A percentile compares a stretch with the other conserved stretches of the same genome.
phyloP scores from a whole-genome alignment of 192 early-diverging fungal species.

The Jimgerdemannia lactiflua region DNA sequence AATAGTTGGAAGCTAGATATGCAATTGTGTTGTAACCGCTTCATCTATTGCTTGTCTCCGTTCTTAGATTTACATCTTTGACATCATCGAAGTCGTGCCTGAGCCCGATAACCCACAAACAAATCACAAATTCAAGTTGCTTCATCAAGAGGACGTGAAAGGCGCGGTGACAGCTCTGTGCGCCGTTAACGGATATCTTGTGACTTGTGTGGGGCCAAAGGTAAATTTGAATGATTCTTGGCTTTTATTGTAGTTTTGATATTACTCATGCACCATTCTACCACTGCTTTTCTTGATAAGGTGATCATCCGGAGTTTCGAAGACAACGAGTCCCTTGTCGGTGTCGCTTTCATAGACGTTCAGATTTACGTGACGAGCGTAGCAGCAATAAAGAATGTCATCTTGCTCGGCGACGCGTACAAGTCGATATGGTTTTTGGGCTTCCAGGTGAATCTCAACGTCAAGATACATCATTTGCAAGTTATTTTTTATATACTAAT shows the following conservation, averaged over 20 bases:
- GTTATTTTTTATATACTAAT: neutral
- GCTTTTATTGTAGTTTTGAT: conserved; percentile 11
- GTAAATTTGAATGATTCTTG: conserved; percentile 24
- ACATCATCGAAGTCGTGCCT: conserved; percentile 96
- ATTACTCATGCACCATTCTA: neutral
- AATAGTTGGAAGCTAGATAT: neutral
- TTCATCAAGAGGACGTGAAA: conserved; percentile 82
- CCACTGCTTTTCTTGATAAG: conserved; percentile 22
- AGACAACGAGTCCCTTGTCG: conserved; percentile 74
- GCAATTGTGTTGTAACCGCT: neutral
- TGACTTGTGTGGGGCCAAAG: conserved; percentile 86
- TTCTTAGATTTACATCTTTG: conserved; percentile 80
- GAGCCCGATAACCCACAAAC: conserved; percentile 93
- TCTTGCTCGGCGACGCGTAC: conserved; percentile 83
- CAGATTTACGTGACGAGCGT: conserved; percentile 87
- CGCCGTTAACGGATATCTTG: conserved; percentile 81
- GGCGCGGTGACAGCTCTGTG: conserved; percentile 85
- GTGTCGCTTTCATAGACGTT: conserved; percentile 94
- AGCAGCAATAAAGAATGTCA: conserved; percentile 81
- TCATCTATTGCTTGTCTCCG: conserved; percentile 2
- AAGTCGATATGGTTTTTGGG: conserved; percentile 89
- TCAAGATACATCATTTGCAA: neutral
- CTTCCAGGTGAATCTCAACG: conserved; percentile 66
- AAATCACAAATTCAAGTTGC: conserved; percentile 85
- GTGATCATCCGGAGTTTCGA: conserved; percentile 85